These are phyloP conservation scores for Sporothrix dimorphospora DNA, from an alignment of 2,329 filamentous ascomycete species.

Conservation along the genomic window DNA sequence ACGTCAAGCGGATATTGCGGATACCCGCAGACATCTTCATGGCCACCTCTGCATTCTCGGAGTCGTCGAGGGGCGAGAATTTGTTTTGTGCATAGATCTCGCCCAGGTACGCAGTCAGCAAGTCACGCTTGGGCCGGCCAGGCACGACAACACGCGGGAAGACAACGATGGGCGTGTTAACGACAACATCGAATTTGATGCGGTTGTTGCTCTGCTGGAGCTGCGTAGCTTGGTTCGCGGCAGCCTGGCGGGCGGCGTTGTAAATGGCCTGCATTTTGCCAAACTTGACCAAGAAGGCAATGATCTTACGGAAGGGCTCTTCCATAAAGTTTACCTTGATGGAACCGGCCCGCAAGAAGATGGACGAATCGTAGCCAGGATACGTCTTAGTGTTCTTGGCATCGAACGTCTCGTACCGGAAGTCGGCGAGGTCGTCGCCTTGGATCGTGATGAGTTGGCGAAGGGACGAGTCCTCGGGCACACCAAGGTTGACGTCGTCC, in stretches of 20 bases:
- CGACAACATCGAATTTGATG: constrained; percentile 89
- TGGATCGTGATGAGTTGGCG: constrained; percentile 92
- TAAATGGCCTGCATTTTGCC: constrained; percentile 99
- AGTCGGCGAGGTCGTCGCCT: constrained; percentile 92
- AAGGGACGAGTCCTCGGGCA: constrained; percentile 76
- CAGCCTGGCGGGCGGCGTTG: constrained; percentile 93
- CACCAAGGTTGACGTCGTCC: constrained; percentile 92
- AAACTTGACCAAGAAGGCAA: constrained; percentile 97
- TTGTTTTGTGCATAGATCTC: constrained; percentile 97
- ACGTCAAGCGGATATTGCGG: constrained; percentile 87
- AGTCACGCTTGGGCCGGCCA: constrained; percentile 72
- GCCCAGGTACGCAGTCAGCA: constrained; percentile 89
- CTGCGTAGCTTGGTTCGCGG: constrained; percentile 89
- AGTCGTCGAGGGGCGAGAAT: constrained; percentile 83
- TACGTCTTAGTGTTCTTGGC: constrained; percentile 69
- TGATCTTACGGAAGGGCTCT: constrained; percentile 96
- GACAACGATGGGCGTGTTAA: constrained; percentile 94
- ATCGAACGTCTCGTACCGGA: constrained; percentile 96
- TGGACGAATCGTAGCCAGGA: constrained; percentile 91
- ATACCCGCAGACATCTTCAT: constrained; percentile 93
- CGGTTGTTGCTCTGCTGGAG: constrained; percentile 87
- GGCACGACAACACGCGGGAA: constrained; percentile 80
- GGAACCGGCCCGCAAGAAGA: constrained; percentile 88
- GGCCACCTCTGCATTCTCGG: constrained; percentile 70
- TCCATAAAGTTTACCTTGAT: constrained; percentile 97